Evolutionary conservation across 768 basidiomycete genomes (phyloP).

Genomic region (Podaxis mareebaensis): DNA sequence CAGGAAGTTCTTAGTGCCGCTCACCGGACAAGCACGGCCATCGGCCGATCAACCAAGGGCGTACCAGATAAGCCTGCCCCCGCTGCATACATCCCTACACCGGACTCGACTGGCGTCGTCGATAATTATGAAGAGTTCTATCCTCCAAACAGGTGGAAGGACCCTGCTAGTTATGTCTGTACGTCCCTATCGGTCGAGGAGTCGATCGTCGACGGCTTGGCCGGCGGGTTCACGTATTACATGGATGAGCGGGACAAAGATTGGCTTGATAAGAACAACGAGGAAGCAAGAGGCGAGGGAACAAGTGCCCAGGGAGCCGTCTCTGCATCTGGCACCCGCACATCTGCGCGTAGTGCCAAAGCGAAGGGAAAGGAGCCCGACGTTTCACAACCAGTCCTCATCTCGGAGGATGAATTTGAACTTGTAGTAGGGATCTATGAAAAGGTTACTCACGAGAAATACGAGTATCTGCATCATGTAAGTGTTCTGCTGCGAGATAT

Average conservation of each 20-base stretch:
- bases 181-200: conserved; percentile 90
- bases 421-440: conserved; percentile 94
- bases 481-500: conserved; percentile 30
- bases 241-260: conserved; percentile 97
- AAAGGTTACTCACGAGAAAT: conserved; percentile 85
- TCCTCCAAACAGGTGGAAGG: conserved; percentile 65
- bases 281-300: conserved; percentile 82
- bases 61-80: conserved; percentile 38
- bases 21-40: conserved; percentile 28
- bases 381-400: conserved; percentile 55
- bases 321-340: conserved; percentile 51
- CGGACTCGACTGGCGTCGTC: conserved; percentile 82
- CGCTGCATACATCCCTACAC: conserved; percentile 86
- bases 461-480: conserved; percentile 89
- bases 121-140: conserved; percentile 81
- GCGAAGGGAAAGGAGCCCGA: conserved; percentile 87
- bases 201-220: conserved; percentile 54
- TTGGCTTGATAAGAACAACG: conserved; percentile 93
- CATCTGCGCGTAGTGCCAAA: conserved; percentile 69
- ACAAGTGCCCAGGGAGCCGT: conserved; percentile 75
- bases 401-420: conserved; percentile 93
- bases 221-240: conserved; percentile 81
- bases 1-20: conserved; percentile 51
- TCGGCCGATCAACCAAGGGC: conserved; percentile 25
- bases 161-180: conserved; percentile 75